phyloP scores from a whole-genome alignment of 805 yeast genomes.

The Barnettozyma sp. region DNA sequence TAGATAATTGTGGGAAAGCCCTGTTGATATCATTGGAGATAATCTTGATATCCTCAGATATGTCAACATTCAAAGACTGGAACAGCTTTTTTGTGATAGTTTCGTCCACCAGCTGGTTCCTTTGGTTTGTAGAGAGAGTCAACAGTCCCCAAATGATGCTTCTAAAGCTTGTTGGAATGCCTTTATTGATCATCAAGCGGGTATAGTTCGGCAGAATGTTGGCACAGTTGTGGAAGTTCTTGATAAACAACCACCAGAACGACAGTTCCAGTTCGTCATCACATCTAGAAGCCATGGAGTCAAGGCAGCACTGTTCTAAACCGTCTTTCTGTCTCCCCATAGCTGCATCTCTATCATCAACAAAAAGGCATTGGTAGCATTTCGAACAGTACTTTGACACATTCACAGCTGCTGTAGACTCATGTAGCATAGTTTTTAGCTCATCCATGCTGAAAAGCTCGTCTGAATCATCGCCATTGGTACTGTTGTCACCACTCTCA shows the following conservation, averaged over 20 bases:
- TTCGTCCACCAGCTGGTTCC: constrained; percentile 16
- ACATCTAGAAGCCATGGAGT: constrained; percentile 10
- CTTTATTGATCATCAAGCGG: constrained; percentile 36
- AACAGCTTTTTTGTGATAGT: constrained; percentile 28
- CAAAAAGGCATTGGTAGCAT: constrained; percentile 23
- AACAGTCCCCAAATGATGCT: constrained; percentile 37
- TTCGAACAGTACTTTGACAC: constrained; percentile 21
- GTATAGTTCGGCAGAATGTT: constrained; percentile 43
- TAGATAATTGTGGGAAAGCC: constrained; percentile 49
- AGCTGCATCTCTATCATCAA: constrained; percentile 21
- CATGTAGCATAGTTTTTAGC: constrained; percentile 20
- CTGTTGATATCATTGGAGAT: constrained; percentile 53
- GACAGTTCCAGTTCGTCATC: constrained; percentile 30
- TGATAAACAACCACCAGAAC: constrained; percentile 40
- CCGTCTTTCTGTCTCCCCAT: constrained; percentile 7
- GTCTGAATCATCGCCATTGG: constrained; percentile 12
- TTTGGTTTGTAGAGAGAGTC: constrained; percentile 19
- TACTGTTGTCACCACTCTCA: constrained; percentile 1
- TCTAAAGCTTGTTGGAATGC: constrained; percentile 39
- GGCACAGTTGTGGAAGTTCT: constrained; percentile 38
- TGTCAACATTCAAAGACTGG: constrained; percentile 33
- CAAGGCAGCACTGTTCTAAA: constrained; percentile 21
- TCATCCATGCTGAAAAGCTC: constrained; percentile 27
- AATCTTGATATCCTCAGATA: constrained; percentile 36
- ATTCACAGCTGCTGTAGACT: constrained; percentile 20